Evolutionary conservation across 495 filamentous ascomycete species (phyloP), one percentile per base, ranked within the genome.

Genomic region (Wilcoxina mikolae): DNA sequence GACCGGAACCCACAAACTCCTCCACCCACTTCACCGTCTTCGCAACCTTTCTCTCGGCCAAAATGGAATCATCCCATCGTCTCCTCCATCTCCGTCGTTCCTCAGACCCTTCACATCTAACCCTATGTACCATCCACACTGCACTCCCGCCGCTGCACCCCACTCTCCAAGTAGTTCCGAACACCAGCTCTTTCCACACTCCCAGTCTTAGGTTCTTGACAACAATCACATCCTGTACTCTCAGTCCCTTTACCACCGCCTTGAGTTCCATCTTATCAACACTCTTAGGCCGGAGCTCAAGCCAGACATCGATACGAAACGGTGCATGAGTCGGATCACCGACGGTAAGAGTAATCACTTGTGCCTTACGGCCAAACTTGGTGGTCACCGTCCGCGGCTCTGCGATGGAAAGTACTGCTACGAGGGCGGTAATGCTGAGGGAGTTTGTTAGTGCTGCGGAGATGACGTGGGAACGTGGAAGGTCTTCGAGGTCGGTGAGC

Each of bases 221-320:
- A 17, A 64, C 51, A 22, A 65, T 60, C 22, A 65, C 51, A 53
- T 65, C 62, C 31, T 56, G 58, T 39, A 58, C 42, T 9, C 61
- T 53, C 15, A 65, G 48, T n/a, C 22, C 28, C 26, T 23, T 11
- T 1, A 39, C 27, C 2, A 38, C 20, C 38, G 51, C 51, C 2
- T 24, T 10, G 12, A 54, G 51, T 22, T 45, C 35, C 49, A 38
- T 52, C 24, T 57, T 52, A 10, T 56, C 57, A 26, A 60, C 60
- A 1, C 56, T 64, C 38, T 60, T 48, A 23, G 55, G 39, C 20
- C 60, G 55, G 22, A 27, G 10, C 53, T 65, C 57, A 12, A 94
- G 71, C 90, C 90, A 95, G 58, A 95, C 83, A 25, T 82, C 90
- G 55, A 95, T 70, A 11, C 73, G 76, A 66, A 95, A 94, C 12